Percentiles rank a stretch among this genome's conserved stretches.
Conservation (phyloP, 306 rosid genomes). For the Adenanthera pavonina region DNA sequence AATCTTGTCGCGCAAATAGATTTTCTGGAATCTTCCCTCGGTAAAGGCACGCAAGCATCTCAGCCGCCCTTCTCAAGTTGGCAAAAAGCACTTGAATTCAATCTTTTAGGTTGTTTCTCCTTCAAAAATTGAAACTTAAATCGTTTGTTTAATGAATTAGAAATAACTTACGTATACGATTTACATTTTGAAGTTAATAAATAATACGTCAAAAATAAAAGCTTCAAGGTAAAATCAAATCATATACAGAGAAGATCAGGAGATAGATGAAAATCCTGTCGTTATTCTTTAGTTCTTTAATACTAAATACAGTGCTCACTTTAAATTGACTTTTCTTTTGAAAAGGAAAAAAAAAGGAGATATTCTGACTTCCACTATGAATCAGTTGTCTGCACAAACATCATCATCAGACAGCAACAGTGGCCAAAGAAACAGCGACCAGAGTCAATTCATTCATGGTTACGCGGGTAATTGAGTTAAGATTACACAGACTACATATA, state of each 20-base stretch:
- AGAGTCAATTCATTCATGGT: constrained; percentile 2
- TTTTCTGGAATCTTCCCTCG: too few relatives aligned
- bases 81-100: too few relatives aligned
- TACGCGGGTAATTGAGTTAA: constrained; percentile 11
- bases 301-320: neutral
- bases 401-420: constrained; percentile 29
- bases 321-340: constrained; percentile 1
- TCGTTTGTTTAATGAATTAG: too few relatives aligned
- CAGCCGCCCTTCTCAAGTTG: too few relatives aligned
- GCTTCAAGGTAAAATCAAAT: neutral
- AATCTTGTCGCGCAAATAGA: too few relatives aligned
- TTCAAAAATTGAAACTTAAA: too few relatives aligned
- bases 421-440: constrained; percentile 17
- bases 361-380: constrained; percentile 2
- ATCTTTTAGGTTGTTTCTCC: too few relatives aligned
- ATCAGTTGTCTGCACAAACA: constrained; percentile 13
- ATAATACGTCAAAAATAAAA: too few relatives aligned
- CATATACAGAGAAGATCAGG: neutral
- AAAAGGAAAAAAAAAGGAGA: neutral
- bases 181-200: too few relatives aligned
- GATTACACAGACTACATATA: constrained; percentile 30
- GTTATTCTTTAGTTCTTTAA: neutral
- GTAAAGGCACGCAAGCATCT: too few relatives aligned
- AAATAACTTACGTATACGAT: neutral
- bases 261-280: neutral